A percentile compares a stretch with the other conserved stretches of the same genome.
Evolutionary conservation across 1,139 yeast genomes (phyloP).

Genomic region (Lodderomyces orthopsilosis): DNA sequence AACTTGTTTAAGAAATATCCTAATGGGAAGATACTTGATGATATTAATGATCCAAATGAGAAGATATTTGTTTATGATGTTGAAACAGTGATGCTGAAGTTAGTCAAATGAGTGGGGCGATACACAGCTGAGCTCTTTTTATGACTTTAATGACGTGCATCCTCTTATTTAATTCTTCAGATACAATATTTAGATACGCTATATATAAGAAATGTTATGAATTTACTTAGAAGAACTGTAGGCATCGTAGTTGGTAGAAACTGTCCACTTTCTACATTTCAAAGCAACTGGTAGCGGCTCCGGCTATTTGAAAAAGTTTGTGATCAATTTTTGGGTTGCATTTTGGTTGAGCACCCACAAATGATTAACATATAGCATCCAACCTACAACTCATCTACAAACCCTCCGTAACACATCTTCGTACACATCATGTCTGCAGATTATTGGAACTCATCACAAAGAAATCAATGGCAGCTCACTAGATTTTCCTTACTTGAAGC

Average conservation of each 20-base stretch:
- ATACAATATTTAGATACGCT: too few species aligned
- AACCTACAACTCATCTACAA: neutral
- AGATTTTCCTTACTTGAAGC: conserved; percentile 39
- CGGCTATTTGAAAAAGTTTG: too few species aligned
- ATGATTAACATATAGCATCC: neutral
- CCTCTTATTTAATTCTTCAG: too few species aligned
- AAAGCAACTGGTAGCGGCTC: neutral
- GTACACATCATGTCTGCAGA: conserved; percentile 40
- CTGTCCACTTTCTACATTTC: too few species aligned
- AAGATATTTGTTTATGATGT: conserved; percentile 9
- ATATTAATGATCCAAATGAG: conserved; percentile 7
- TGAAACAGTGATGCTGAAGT: conserved; percentile 3
- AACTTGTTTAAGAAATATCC: conserved; percentile 6
- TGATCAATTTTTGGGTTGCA: too few species aligned
- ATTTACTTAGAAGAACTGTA: too few species aligned
- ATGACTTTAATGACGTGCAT: too few species aligned
- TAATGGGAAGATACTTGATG: conserved; percentile 10
- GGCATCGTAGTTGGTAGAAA: too few species aligned
- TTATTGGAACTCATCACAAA: conserved; percentile 47
- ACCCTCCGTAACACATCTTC: neutral
- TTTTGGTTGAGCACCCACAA: neutral
- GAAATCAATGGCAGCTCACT: conserved; percentile 44
- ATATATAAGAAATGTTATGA: too few species aligned
- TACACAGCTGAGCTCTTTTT: too few species aligned
- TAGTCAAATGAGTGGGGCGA: neutral